These are phyloP conservation scores for Hyaloscypha hepaticicola DNA, from an alignment of 495 filamentous ascomycete species.

Conservation along the genomic window DNA sequence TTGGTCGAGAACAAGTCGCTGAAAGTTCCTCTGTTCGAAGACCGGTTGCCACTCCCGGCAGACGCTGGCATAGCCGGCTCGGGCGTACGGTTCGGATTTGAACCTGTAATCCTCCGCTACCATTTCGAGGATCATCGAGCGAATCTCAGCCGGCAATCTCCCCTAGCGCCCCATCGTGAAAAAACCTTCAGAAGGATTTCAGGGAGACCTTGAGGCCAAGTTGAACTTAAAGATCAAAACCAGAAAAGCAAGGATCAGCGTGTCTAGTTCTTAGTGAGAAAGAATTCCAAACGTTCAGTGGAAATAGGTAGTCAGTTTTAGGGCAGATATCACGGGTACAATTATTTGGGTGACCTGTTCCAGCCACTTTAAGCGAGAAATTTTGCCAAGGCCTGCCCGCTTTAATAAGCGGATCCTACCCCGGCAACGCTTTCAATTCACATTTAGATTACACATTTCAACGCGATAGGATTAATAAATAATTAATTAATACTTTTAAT, in stretches of 20 bases:
- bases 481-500: no score
- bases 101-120: slow-evolving; percentile 30
- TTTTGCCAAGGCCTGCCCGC: not conserved
- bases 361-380: not conserved
- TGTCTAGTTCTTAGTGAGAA: slow-evolving; percentile 17
- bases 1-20: slow-evolving; percentile 30
- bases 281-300: slow-evolving; percentile 14
- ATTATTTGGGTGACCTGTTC: not conserved
- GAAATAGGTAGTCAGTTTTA: slow-evolving; percentile 6
- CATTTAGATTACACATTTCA: no score
- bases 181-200: slow-evolving; percentile 21
- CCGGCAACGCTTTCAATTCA: no score
- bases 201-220: slow-evolving; percentile 19
- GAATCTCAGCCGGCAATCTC: slow-evolving; percentile 29
- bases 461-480: no score
- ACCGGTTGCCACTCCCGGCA: slow-evolving; percentile 32
- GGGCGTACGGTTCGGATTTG: slow-evolving; percentile 26
- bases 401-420: no score
- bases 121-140: slow-evolving; percentile 29
- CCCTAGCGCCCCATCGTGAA: slow-evolving; percentile 26
- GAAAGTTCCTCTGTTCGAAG: slow-evolving; percentile 31
- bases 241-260: slow-evolving; percentile 26
- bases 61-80: slow-evolving; percentile 28
- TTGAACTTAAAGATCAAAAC: slow-evolving; percentile 26
- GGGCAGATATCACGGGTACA: not conserved